Evolutionary conservation across 2,329 filamentous ascomycete genomes (phyloP), one percentile per base, ranked within the genome.

Genomic region (Sarocladiaceae sp.): DNA sequence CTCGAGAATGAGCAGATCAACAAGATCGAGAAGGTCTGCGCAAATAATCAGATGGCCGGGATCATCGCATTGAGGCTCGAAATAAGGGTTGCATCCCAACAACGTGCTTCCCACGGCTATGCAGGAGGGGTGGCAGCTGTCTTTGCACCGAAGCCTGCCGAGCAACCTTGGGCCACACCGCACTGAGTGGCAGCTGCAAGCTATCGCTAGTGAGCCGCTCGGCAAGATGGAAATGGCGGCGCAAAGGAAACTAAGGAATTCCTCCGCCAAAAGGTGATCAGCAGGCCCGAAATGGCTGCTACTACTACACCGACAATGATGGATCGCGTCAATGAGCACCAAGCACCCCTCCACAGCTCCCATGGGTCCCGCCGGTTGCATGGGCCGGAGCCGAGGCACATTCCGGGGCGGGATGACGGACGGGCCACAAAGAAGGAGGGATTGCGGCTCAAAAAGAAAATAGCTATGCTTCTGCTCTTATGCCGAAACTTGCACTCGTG

Each of bases 341-440:
- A n/a, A n/a, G n/a, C n/a, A n/a, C n/a, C n/a, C n/a, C n/a, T n/a
- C n/a, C n/a, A n/a, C n/a, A n/a, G n/a, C n/a, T n/a, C n/a, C n/a
- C n/a, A n/a, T n/a, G n/a, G n/a, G 13, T 10, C 28, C 26, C 28
- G 12, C 28, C 44, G 44, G 44, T 48, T 48, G n/a, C 26, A 48
- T 48, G 49, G 37, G 49, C 49, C 49, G 49, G 23, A 51, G 31
- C 49, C 49, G 49, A 51, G 49, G 49, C 49, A 51, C 49, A 51
- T 35, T 22, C 37, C 37, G 13, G 37, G 37, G 37, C 17, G 37
- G 17, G 17, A 25, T 42, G 17, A 25, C 22, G 17, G 37, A 12
- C 15, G 15, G 12, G 33, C 12, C 33, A 36, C 15, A 10, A 23
- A n/a, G n/a, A n/a, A n/a, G n/a, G n/a, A n/a, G n/a, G n/a, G n/a